These are phyloP conservation scores for Arctostaphylos glauca DNA, from an alignment of 148 eudicot species.

Conservation along the genomic window DNA sequence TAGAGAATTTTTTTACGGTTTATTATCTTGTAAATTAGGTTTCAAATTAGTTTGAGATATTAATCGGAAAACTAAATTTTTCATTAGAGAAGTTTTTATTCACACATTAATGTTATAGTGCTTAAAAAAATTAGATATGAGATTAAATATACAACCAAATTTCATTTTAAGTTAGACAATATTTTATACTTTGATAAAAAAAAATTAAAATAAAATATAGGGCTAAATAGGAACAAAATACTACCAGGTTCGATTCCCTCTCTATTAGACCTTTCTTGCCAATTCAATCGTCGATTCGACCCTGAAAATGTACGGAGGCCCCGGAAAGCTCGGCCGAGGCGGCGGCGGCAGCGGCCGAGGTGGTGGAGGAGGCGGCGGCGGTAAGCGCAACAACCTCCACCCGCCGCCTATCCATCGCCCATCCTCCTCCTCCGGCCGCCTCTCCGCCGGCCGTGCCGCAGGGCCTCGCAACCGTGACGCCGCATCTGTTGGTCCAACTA, in stretches of 20 bases:
- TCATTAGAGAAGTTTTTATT: too few relatives aligned
- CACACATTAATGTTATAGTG: too few relatives aligned
- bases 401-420: conserved; percentile 52
- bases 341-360: conserved; percentile 40
- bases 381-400: conserved; percentile 47
- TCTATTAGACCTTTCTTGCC: not conserved
- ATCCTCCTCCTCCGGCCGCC: conserved; percentile 47
- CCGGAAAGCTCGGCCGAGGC: conserved; percentile 60
- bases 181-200: not conserved
- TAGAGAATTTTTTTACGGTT: too few relatives aligned
- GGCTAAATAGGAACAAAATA: not conserved
- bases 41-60: too few relatives aligned
- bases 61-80: too few relatives aligned
- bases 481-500: conserved; percentile 24
- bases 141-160: not conserved
- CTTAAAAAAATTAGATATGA: too few relatives aligned
- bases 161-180: not conserved
- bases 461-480: conserved; percentile 29
- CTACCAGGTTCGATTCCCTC: conserved; percentile 8
- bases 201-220: not conserved
- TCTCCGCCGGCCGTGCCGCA: conserved; percentile 34
- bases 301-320: conserved; percentile 54
- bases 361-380: conserved; percentile 19
- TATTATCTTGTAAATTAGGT: too few relatives aligned
- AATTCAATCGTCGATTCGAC: not conserved